Evolutionary conservation across 2,329 filamentous ascomycete genomes (phyloP).

Genomic region (Hymenoscyphus fraxineus): DNA sequence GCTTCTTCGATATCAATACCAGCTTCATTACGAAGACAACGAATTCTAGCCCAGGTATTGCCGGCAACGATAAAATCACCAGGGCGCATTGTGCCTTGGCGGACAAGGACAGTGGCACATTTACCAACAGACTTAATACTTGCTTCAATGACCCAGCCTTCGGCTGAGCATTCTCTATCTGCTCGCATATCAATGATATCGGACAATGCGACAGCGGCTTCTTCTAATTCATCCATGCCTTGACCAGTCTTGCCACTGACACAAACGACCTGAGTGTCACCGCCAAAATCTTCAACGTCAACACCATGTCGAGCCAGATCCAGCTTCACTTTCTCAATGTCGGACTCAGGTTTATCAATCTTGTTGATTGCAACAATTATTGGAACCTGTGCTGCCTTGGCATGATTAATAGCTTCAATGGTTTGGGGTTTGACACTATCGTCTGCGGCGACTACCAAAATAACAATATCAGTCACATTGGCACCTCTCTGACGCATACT

Average conservation of each 20-base stretch:
- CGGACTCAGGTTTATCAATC: slow-evolving; percentile 81
- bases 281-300: slow-evolving; percentile 91
- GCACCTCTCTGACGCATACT: slow-evolving; percentile 95
- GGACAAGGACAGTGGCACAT: slow-evolving; percentile 83
- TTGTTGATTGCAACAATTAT: slow-evolving; percentile 99
- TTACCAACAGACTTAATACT: slow-evolving; percentile 81
- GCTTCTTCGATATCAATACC: slow-evolving; percentile 69
- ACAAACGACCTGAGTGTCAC: slow-evolving; percentile 85
- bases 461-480: slow-evolving; percentile 93
- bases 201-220: slow-evolving; percentile 79
- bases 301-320: slow-evolving; percentile 81
- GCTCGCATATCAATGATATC: slow-evolving; percentile 90
- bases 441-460: slow-evolving; percentile 92
- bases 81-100: slow-evolving; percentile 75
- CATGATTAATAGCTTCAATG: slow-evolving; percentile 92
- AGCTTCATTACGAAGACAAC: slow-evolving; percentile 78
- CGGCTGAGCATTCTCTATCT: slow-evolving; percentile 69
- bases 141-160: slow-evolving; percentile 93
- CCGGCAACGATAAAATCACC: slow-evolving; percentile 88
- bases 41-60: slow-evolving; percentile 81
- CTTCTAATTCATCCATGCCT: slow-evolving; percentile 89
- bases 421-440: slow-evolving; percentile 98
- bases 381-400: slow-evolving; percentile 78
- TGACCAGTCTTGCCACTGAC: slow-evolving; percentile 92
- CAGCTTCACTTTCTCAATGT: slow-evolving; percentile 78